Conservation (phyloP, 257 asterid species). For the Prunella vulgaris region DNA sequence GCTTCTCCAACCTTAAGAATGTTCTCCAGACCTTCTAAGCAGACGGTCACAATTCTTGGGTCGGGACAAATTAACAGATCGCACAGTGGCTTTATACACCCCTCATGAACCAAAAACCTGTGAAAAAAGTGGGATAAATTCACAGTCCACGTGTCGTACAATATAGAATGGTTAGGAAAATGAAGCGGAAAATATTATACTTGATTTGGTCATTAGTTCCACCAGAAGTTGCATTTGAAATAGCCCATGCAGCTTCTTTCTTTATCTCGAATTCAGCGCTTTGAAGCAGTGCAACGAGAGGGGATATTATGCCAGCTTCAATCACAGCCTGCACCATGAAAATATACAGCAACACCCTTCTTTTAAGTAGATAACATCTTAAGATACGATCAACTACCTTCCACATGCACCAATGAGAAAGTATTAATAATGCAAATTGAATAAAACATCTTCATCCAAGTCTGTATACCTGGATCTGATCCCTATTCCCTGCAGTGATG, state of each 20-base stretch:
- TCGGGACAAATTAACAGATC: slow-evolving; percentile 48
- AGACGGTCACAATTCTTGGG: slow-evolving; percentile 40
- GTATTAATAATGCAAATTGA: neutral
- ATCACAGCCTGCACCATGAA: slow-evolving; percentile 39
- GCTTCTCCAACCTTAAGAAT: slow-evolving; percentile 54
- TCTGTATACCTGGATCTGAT: slow-evolving; percentile 40
- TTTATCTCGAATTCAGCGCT: slow-evolving; percentile 47
- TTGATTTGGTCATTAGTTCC: slow-evolving; percentile 49
- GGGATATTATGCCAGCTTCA: slow-evolving; percentile 36
- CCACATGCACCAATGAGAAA: neutral
- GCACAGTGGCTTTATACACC: slow-evolving; percentile 46
- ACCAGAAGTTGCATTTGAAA: slow-evolving; percentile 46
- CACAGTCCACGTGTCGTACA: neutral
- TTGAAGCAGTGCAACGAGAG: slow-evolving; percentile 37
- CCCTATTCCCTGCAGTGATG: slow-evolving; percentile 50
- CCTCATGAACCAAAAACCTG: slow-evolving; percentile 45
- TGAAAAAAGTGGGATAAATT: neutral
- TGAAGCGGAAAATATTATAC: slow-evolving; percentile 15
- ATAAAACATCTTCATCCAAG: neutral
- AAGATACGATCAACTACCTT: neutral
- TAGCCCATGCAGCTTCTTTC: slow-evolving; percentile 57
- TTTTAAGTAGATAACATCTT: neutral
- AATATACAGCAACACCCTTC: no score
- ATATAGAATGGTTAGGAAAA: neutral
- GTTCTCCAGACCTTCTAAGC: slow-evolving; percentile 48